Percentiles rank a stretch among this genome's conserved stretches.
Conservation (phyloP, 75 land plant genomes). For the Selaginella tamariscina region DNA sequence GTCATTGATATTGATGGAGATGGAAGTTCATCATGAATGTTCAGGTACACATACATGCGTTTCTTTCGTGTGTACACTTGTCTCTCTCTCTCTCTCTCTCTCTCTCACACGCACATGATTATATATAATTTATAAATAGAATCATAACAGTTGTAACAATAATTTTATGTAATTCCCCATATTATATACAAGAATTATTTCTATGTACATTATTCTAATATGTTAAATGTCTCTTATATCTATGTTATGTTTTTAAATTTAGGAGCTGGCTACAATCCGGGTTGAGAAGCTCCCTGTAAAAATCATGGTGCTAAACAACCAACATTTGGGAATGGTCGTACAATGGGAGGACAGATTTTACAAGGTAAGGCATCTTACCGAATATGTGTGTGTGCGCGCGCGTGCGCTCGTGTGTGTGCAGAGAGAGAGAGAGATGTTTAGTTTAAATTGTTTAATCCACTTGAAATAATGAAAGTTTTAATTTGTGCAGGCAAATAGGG, state of each 20-base stretch:
- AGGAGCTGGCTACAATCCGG: slow-evolving; percentile 58
- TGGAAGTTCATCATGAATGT: slow-evolving; percentile 84
- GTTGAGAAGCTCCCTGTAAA: slow-evolving; percentile 80
- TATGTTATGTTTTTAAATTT: neutral
- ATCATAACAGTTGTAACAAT: too few species aligned
- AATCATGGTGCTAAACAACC: slow-evolving; percentile 77
- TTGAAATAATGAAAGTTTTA: neutral
- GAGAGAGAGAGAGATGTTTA: too few species aligned
- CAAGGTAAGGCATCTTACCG: slow-evolving; percentile 24
- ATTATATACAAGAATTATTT: too few species aligned
- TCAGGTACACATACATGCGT: too few species aligned
- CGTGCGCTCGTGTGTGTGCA: too few species aligned
- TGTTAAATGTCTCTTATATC: neutral
- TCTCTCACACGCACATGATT: too few species aligned
- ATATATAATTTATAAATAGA: too few species aligned
- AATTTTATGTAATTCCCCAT: too few species aligned
- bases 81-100: too few species aligned
- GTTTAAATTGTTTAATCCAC: neutral
- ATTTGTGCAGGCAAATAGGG: slow-evolving; percentile 36
- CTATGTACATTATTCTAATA: too few species aligned
- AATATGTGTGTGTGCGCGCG: too few species aligned
- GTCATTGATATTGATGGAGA: slow-evolving; percentile 92
- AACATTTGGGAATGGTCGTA: slow-evolving; percentile 87
- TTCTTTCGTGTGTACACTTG: too few species aligned
- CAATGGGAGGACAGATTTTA: slow-evolving; percentile 93